A percentile compares a stretch with the other conserved stretches of the same genome.
Evolutionary conservation across 2,329 filamentous ascomycete species (phyloP).

Genomic region (Pyrenochaeta sp.): DNA sequence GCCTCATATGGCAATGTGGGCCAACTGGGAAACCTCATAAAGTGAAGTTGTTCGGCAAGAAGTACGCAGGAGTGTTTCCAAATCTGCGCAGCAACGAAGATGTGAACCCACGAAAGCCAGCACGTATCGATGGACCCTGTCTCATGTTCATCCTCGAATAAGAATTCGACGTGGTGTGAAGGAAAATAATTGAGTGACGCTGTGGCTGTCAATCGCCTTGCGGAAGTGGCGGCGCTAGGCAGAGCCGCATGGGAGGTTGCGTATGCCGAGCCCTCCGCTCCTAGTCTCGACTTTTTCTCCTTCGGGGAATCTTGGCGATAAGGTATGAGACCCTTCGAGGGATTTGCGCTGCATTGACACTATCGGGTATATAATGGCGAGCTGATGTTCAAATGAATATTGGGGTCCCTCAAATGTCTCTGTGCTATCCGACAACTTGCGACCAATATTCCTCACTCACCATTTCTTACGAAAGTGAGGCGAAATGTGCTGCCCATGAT

Average conservation of each 20-base stretch:
- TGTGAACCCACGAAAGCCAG: not conserved
- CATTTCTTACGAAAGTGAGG: too few relatives aligned
- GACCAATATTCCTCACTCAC: too few relatives aligned
- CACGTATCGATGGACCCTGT: too few relatives aligned
- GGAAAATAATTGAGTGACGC: conserved; percentile 15
- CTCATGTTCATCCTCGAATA: not conserved
- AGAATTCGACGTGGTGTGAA: not conserved
- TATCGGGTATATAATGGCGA: too few relatives aligned
- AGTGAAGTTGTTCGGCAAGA: conserved; percentile 14
- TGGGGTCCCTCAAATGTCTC: too few relatives aligned
- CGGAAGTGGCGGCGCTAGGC: conserved; percentile 28
- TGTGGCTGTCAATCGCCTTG: conserved; percentile 14
- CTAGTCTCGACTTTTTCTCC: too few relatives aligned
- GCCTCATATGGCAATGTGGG: conserved; percentile 25
- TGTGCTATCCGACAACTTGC: too few relatives aligned
- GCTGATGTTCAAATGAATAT: too few relatives aligned
- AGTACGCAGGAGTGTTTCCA: conserved; percentile 1
- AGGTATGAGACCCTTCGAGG: too few relatives aligned
- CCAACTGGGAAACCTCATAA: conserved; percentile 7
- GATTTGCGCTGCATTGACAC: too few relatives aligned
- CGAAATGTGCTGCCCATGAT: too few relatives aligned
- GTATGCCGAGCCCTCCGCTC: conserved; percentile 12
- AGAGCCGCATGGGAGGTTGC: conserved; percentile 25
- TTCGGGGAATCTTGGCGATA: too few relatives aligned
- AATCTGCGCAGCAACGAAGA: conserved; percentile 1